Conservation (phyloP, 495 filamentous ascomycete species). For the Penicillium pulvis region DNA sequence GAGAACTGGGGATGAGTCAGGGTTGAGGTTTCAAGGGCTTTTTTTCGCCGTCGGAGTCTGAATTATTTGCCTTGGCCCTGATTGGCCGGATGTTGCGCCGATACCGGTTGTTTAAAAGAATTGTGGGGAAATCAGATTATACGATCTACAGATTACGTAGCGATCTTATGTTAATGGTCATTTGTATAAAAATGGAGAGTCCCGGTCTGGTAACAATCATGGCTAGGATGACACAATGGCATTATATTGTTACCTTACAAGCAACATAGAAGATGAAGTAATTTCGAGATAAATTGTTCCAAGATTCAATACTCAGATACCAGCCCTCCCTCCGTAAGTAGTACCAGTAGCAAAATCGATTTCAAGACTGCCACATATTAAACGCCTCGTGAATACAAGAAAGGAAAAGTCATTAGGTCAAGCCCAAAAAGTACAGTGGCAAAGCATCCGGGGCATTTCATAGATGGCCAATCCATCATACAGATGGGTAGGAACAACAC, state of each 20-base stretch:
- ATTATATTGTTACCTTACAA: too few relatives aligned
- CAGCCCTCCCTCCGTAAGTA: constrained; percentile 7
- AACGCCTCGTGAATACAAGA: constrained; percentile 24
- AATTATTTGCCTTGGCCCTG: constrained; percentile 27
- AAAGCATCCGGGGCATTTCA: constrained; percentile 6
- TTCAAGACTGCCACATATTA: constrained; percentile 10
- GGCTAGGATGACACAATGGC: too few relatives aligned
- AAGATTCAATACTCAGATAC: constrained; percentile 7
- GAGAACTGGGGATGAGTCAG: constrained; percentile 24
- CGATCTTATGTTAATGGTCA: neutral
- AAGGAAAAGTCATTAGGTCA: constrained; percentile 19
- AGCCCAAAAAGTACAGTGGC: constrained; percentile 23
- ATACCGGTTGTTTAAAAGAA: constrained; percentile 25
- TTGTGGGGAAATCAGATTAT: constrained; percentile 14
- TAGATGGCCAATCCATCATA: constrained; percentile 13
- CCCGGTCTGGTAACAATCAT: too few relatives aligned
- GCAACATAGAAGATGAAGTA: neutral
- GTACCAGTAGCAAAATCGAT: constrained; percentile 12
- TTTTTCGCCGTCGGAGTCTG: constrained; percentile 18
- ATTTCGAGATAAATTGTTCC: neutral
- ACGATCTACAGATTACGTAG: neutral
- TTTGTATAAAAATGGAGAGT: too few relatives aligned
- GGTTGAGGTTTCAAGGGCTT: constrained; percentile 21
- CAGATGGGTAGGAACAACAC: constrained; percentile 13
- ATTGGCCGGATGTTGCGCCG: constrained; percentile 27